Percentiles rank a stretch among this genome's conserved stretches.
These are phyloP conservation scores for Rutidosis leptorrhynchoides DNA, from an alignment of 129 eudicot genomes.

Conservation along the genomic window DNA sequence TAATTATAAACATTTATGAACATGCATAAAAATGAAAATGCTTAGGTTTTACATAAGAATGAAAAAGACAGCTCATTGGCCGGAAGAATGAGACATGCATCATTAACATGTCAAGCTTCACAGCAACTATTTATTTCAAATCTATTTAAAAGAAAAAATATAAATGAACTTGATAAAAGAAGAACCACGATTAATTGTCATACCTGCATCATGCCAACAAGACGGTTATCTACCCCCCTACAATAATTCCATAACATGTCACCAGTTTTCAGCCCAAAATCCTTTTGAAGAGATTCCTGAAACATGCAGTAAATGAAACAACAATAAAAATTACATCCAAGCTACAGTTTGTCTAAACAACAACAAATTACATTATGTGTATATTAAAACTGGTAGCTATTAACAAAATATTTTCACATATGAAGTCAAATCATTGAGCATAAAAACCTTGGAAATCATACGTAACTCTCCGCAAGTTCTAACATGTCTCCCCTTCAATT, in stretches of 20 bases:
- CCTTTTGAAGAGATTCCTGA: constrained; percentile 90
- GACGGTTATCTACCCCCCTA: constrained; percentile 76
- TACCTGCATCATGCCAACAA: constrained; percentile 89
- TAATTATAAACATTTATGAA: neutral
- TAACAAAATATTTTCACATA: neutral
- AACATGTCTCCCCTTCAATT: constrained; percentile 59
- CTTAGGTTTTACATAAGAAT: neutral
- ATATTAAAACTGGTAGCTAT: neutral
- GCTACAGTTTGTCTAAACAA: neutral
- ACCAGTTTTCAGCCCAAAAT: constrained; percentile 90
- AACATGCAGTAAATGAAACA: constrained; percentile 12
- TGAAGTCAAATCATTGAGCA: neutral
- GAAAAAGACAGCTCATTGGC: neutral
- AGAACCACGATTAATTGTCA: constrained; percentile 11
- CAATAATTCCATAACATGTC: constrained; percentile 89
- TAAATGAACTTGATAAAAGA: neutral
- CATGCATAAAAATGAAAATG: neutral
- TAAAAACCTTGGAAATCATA: constrained; percentile 56
- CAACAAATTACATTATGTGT: neutral
- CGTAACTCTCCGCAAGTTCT: constrained; percentile 81
- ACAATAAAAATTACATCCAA: constrained; percentile 14
- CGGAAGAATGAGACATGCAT: neutral
- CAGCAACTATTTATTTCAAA: neutral
- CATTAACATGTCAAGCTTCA: neutral
- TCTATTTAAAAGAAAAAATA: neutral